These are phyloP conservation scores for Paramecium sexaurelia DNA, from an alignment of 73 alveolate genomes.

Conservation along the genomic window DNA sequence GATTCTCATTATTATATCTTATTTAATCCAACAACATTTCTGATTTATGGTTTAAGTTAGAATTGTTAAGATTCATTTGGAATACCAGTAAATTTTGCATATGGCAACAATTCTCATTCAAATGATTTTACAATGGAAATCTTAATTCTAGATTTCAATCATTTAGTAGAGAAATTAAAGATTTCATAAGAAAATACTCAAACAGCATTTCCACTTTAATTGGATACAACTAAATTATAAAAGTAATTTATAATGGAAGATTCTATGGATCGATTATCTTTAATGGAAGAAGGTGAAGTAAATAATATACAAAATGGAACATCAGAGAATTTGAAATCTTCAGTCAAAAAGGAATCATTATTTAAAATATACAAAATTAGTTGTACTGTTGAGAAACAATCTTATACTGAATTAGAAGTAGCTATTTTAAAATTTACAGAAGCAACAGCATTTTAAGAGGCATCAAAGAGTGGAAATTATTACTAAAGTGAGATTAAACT, in stretches of 20 bases:
- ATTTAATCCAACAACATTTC: constrained; percentile 46
- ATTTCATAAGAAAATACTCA: neutral
- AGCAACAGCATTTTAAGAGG: neutral
- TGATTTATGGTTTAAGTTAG: constrained; percentile 34
- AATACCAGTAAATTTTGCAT: constrained; percentile 24
- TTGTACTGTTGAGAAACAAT: neutral
- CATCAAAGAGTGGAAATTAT: constrained; percentile 17
- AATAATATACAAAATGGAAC: neutral
- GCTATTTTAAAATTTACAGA: neutral
- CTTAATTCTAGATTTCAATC: neutral
- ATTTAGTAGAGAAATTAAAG: constrained; percentile 10
- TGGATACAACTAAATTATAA: constrained; percentile 50
- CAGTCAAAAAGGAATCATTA: neutral
- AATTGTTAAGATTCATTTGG: constrained; percentile 52
- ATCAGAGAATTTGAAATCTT: neutral
- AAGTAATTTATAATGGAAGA: constrained; percentile 49
- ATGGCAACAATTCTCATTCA: constrained; percentile 29
- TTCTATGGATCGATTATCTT: neutral
- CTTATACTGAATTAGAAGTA: neutral
- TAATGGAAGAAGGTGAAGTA: neutral
- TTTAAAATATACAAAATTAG: neutral
- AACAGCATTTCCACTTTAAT: constrained; percentile 18
- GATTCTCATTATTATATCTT: constrained; percentile 39
- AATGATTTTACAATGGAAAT: constrained; percentile 56
- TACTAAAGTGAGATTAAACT: neutral